Evolutionary conservation across 495 filamentous ascomycete genomes (phyloP).

Genomic region (Daldinia loculata): DNA sequence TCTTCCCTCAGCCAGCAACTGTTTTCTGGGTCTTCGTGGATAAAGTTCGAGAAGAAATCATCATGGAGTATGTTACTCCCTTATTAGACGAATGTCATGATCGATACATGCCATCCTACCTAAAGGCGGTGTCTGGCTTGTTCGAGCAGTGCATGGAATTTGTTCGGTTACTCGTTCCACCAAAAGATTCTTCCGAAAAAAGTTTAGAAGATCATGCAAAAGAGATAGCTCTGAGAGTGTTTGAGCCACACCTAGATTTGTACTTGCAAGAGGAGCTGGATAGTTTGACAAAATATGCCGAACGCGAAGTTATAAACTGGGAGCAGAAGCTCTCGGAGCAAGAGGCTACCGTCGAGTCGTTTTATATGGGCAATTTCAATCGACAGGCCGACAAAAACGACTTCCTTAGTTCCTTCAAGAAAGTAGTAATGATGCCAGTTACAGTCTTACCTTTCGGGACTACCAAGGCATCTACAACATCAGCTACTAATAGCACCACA

Average conservation of each 20-base stretch:
- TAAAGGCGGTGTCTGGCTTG: constrained; percentile 84
- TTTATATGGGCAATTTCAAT: constrained; percentile 93
- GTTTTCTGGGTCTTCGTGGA: constrained; percentile 81
- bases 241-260: constrained; percentile 91
- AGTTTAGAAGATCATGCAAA: constrained; percentile 57
- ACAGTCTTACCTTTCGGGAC: constrained; percentile 76
- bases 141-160: constrained; percentile 87
- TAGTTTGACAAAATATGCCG: constrained; percentile 78
- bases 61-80: constrained; percentile 85
- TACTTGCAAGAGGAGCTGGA: constrained; percentile 94
- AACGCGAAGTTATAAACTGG: constrained; percentile 81
- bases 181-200: constrained; percentile 46
- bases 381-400: constrained; percentile 95
- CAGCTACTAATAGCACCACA: constrained; percentile 41
- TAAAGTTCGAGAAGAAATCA: constrained; percentile 82
- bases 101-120: constrained; percentile 76
- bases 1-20: constrained; percentile 80
- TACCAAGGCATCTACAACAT: constrained; percentile 52
- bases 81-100: constrained; percentile 91
- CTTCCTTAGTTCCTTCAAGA: constrained; percentile 96
- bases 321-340: constrained; percentile 90
- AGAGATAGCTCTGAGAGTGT: constrained; percentile 71
- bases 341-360: constrained; percentile 88
- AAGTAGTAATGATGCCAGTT: constrained; percentile 98
- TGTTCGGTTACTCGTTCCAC: constrained; percentile 69